Evolutionary conservation across 768 basidiomycete genomes (phyloP), one percentile per base, ranked within the genome.

Genomic region (Mrakia gelida): DNA sequence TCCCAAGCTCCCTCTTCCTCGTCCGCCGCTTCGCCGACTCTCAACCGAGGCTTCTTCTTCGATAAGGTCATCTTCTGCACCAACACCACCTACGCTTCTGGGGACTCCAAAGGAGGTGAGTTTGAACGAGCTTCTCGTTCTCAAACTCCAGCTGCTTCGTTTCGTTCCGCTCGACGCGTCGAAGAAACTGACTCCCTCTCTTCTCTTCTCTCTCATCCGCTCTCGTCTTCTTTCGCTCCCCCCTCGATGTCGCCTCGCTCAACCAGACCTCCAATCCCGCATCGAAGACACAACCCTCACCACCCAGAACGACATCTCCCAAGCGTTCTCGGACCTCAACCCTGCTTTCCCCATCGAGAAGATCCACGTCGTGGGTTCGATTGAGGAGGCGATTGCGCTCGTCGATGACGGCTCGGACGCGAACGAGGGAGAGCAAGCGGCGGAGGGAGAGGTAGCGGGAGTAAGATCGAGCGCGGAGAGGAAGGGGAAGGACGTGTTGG

Each of bases 51-150:
- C 3, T 34, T 72, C 23, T 90, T 93, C 81, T 97, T 97, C 80
- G 89, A 93, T 82, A 88, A 90, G 71, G 92, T 95, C 77, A 89
- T 98, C 67, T 98, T 99, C 84, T 98, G 95, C 85, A 91, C 94
- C 70, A 99, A 98, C 83, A 92, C 97, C 45, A 99, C 97, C 0
- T 99, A 96, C 82, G 88, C 89, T 1, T 90, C 93, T 80, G 97
- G 97, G 0, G 87, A 88, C 45, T 98, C 90, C 83, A 98, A 98
- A 86, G 92, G 92, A 73, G 96, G 96, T 94, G 81, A 83, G 88
- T 72, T 3, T 10, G 23, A 56, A n/a, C n/a, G n/a, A n/a, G n/a
- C n/a, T n/a, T n/a, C n/a, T n/a, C n/a, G n/a, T n/a, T n/a, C n/a
- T n/a, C n/a, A n/a, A n/a, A n/a, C n/a, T n/a, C n/a, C n/a, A n/a